Evolutionary conservation across 129 eudicot species (phyloP), one percentile per base, ranked within the genome.

Genomic region (Dittrichia graveolens): DNA sequence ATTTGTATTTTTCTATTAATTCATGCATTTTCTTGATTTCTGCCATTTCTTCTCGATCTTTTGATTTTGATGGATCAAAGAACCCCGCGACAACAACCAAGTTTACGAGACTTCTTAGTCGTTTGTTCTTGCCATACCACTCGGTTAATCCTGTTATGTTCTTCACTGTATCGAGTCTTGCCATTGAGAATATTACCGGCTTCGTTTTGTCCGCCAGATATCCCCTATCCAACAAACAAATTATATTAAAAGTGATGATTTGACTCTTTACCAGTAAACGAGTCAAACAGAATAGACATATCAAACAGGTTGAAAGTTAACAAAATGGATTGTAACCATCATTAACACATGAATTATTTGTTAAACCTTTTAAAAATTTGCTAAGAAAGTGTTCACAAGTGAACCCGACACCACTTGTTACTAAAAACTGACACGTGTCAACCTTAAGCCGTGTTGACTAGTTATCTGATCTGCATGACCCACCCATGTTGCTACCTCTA

Each of bases 151-250:
- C 96, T 3, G 94, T 86, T 46, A 92, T 84, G 79, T 92, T 92
- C 85, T 92, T 92, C 77, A 92, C 94, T 8, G 79, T 86, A 61
- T 92, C 97, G 7, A 92, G 94, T 69, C 96, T 89, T 55, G 96
- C 96, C 97, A 92, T 89, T 57, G 97, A 83, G 67, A 92, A 92
- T 61, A 92, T 89, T n/a, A 92, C 86, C 41, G 97, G 97, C 64
- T 88, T 92, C 56, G 84, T 83, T 84, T 64, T 75, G 78, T 89
- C 96, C 34, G 80, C 78, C 15, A 92, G 79, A 78, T 77, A 83
- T 54, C 97, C 97, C 66, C 97, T 92, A 81, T 61, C 74, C 71
- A 44, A 69, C 39, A 13, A 77, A 69, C 16, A 62, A 44, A 58
- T 56, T 74, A 31, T 50, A 38, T 79, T 39, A 42, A 9, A 12